Evolutionary conservation across 768 basidiomycete genomes (phyloP).

Genomic region (Saitozyma podzolica): DNA sequence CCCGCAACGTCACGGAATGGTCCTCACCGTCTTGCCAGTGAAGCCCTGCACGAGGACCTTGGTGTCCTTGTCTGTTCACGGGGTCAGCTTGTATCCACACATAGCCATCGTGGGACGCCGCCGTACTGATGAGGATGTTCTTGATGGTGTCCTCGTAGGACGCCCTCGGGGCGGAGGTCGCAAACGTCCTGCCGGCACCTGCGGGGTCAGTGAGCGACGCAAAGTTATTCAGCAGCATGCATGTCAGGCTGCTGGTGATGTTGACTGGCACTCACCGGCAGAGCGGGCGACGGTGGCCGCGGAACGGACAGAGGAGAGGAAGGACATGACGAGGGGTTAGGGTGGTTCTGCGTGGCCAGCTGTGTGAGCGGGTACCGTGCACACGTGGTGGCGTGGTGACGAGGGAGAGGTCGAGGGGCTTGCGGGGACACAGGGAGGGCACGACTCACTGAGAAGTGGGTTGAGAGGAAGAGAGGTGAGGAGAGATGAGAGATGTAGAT

Average conservation of each 20-base stretch:
- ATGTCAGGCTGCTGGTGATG: not conserved
- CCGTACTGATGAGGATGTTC: constrained; percentile 75
- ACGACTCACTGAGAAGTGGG: too few relatives aligned
- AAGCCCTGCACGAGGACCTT: constrained; percentile 79
- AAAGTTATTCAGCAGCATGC: too few relatives aligned
- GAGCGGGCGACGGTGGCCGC: constrained; percentile 21
- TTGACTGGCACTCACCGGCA: constrained; percentile 10
- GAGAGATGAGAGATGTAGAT: too few relatives aligned
- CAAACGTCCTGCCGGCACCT: constrained; percentile 65
- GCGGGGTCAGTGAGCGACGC: not conserved
- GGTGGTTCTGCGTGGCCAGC: too few relatives aligned
- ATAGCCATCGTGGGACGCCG: too few relatives aligned
- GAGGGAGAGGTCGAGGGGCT: too few relatives aligned
- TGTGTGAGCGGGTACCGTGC: too few relatives aligned
- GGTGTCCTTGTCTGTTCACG: constrained; percentile 72
- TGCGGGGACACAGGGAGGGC: too few relatives aligned
- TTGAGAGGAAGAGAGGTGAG: too few relatives aligned
- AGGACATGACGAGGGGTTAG: constrained; percentile 8
- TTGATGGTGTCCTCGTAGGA: constrained; percentile 85
- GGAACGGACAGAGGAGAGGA: constrained; percentile 30
- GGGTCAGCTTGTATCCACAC: not conserved
- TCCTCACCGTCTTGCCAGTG: constrained; percentile 88
- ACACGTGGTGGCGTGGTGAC: too few relatives aligned
- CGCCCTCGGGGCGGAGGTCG: constrained; percentile 69
- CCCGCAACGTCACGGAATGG: not conserved